A percentile compares a stretch with the other conserved stretches of the same genome.
These are phyloP conservation scores for Medicago truncatula DNA, from an alignment of 306 rosid genomes.

Conservation along the genomic window DNA sequence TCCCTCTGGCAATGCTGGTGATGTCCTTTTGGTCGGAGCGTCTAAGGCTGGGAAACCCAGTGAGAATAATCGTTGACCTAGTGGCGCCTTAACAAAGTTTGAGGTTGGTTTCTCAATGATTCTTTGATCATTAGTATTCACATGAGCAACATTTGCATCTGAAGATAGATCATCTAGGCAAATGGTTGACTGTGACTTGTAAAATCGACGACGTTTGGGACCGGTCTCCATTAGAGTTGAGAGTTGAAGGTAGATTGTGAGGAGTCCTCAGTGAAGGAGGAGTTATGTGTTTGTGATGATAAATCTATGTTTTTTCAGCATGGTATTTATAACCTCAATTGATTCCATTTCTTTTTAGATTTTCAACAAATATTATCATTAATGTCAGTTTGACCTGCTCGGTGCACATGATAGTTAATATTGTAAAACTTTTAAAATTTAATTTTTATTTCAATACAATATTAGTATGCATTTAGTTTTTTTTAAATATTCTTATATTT, in stretches of 20 bases:
- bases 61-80: neutral
- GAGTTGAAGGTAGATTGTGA: neutral
- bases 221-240: neutral
- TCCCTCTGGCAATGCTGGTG: neutral
- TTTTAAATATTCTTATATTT: too few species aligned
- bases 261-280: neutral
- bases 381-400: too few species aligned
- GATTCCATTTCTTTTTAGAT: neutral
- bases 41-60: neutral
- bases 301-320: neutral
- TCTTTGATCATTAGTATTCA: neutral
- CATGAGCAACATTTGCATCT: neutral
- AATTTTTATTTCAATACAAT: too few species aligned
- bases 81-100: neutral
- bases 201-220: neutral
- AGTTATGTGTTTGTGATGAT: neutral
- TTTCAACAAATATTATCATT: neutral
- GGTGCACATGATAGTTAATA: too few species aligned
- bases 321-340: neutral
- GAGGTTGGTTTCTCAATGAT: neutral
- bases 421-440: too few species aligned
- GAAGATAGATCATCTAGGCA: neutral
- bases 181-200: neutral
- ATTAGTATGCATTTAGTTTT: too few species aligned
- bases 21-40: too few species aligned